These are phyloP conservation scores for Metschnikowia vanudenii DNA, from an alignment of 805 yeast species.

Conservation along the genomic window DNA sequence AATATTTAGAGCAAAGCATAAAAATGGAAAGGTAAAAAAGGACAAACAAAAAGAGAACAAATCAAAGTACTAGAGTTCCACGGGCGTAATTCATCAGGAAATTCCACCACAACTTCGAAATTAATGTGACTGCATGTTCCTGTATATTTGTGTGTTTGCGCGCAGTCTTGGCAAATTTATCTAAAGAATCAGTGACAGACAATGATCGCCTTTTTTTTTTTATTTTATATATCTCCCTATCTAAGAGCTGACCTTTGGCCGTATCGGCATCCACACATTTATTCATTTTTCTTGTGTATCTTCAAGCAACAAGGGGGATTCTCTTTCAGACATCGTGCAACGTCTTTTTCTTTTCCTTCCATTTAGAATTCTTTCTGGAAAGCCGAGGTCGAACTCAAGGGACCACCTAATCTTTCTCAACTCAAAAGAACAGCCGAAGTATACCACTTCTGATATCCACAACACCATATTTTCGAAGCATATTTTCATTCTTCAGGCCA, in stretches of 20 bases:
- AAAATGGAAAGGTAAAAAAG: neutral
- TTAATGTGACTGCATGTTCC: neutral
- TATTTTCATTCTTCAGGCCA: no score
- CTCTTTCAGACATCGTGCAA: neutral
- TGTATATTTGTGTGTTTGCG: neutral
- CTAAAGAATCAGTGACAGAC: slow-evolving; percentile 21
- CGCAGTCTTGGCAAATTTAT: slow-evolving; percentile 16
- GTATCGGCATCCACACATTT: neutral
- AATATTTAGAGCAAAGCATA: no score
- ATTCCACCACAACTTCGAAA: neutral
- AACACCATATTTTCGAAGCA: no score
- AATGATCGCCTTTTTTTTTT: slow-evolving; percentile 7
- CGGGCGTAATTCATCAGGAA: neutral
- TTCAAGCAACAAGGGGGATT: neutral
- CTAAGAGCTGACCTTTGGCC: neutral
- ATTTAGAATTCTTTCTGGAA: neutral
- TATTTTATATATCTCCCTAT: neutral
- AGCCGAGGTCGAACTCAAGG: neutral
- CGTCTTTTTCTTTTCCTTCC: neutral
- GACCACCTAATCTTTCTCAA: neutral
- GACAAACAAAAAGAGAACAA: no score
- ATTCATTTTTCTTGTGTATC: neutral
- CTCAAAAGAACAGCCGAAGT: no score
- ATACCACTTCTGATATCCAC: no score
- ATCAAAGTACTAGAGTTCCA: no score